Conservation (phyloP, 31 red algal genomes). For the Asparagopsis taxiformis region DNA sequence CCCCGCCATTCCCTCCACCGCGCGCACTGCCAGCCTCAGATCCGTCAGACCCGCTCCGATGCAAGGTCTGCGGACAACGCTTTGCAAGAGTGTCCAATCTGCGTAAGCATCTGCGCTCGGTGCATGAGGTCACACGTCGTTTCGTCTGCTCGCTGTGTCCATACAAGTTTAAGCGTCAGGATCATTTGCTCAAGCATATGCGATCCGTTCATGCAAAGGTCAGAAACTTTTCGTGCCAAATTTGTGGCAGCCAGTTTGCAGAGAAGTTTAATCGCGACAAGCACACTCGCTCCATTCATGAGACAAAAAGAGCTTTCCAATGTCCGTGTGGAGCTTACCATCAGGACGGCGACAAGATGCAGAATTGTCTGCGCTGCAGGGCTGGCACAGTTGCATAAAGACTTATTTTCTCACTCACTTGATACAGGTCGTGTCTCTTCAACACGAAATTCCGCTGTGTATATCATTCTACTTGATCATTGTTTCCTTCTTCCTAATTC, state of each 20-base stretch:
- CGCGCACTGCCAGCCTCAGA: neutral
- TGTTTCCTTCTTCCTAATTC: too few relatives aligned
- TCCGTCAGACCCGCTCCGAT: slow-evolving; percentile 25
- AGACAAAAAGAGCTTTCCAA: slow-evolving; percentile 37
- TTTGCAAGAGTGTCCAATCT: slow-evolving; percentile 61
- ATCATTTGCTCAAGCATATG: slow-evolving; percentile 47
- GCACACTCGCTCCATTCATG: slow-evolving; percentile 31
- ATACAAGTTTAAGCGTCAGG: slow-evolving; percentile 34
- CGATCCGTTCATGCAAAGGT: slow-evolving; percentile 22
- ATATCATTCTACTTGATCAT: too few relatives aligned
- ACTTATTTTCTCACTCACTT: too few relatives aligned
- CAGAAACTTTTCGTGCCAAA: slow-evolving; percentile 48
- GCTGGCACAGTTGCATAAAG: too few relatives aligned
- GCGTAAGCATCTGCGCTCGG: slow-evolving; percentile 48
- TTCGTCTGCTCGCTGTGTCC: slow-evolving; percentile 34
- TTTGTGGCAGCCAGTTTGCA: slow-evolving; percentile 46
- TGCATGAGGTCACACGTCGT: slow-evolving; percentile 32
- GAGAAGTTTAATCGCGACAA: slow-evolving; percentile 53
- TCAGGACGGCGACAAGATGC: slow-evolving; percentile 46
- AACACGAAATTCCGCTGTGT: too few relatives aligned
- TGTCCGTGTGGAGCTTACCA: slow-evolving; percentile 49
- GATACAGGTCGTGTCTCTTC: too few relatives aligned
- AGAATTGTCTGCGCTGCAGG: slow-evolving; percentile 35
- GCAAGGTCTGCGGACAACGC: slow-evolving; percentile 42
- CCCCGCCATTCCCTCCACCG: neutral